Conservation (phyloP, 768 basidiomycete species). For the Pholiota microspora region DNA sequence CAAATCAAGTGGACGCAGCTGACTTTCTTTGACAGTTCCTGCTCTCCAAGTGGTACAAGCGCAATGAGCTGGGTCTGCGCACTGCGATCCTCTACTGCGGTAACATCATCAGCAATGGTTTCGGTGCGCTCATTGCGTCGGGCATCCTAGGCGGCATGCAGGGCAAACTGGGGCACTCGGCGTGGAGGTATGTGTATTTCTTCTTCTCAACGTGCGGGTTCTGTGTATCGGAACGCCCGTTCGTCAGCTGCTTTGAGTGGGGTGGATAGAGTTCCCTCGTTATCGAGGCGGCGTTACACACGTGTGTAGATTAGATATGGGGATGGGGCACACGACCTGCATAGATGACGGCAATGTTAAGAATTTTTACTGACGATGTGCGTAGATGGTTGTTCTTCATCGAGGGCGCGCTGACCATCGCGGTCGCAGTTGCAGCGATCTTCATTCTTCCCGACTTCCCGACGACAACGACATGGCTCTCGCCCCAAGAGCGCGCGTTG, state of each 20-base stretch:
- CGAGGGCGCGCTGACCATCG: conserved; percentile 65
- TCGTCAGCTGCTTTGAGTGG: not conserved
- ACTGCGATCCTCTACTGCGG: conserved; percentile 75
- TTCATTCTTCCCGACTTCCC: conserved; percentile 82
- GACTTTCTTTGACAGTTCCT: conserved; percentile 37
- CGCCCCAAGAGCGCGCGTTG: conserved; percentile 54
- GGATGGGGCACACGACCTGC: conserved; percentile 7
- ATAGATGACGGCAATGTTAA: conserved; percentile 3
- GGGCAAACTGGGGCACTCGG: conserved; percentile 66
- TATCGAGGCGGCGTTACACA: conserved; percentile 2
- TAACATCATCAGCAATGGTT: conserved; percentile 79
- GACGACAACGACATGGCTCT: conserved; percentile 56
- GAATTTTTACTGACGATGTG: not conserved
- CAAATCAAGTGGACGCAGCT: conserved; percentile 2
- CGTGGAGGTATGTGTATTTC: conserved; percentile 59
- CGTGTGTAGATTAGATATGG: not conserved
- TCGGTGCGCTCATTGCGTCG: conserved; percentile 79
- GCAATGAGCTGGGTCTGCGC: conserved; percentile 68
- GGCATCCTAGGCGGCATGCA: conserved; percentile 76
- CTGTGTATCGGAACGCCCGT: not conserved
- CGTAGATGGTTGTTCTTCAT: conserved; percentile 75
- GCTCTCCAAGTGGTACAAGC: conserved; percentile 76
- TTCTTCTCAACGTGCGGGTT: not conserved
- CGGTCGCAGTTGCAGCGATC: conserved; percentile 48
- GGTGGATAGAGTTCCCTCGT: not conserved